These are phyloP conservation scores for Trypanosoma congolense DNA, from an alignment of 208 protist species.

Conservation along the genomic window DNA sequence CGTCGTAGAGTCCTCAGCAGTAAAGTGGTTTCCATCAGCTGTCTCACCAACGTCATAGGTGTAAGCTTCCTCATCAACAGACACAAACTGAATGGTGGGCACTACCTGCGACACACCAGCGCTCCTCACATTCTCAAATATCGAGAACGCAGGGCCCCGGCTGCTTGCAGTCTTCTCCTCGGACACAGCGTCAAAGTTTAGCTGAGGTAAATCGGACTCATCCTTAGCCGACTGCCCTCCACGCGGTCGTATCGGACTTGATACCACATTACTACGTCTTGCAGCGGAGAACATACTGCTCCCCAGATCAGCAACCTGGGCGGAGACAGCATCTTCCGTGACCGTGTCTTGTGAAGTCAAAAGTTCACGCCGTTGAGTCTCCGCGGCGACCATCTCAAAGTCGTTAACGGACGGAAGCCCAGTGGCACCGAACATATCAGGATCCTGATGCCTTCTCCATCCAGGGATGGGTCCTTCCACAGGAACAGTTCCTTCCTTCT, in stretches of 20 bases:
- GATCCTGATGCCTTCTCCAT: conserved; percentile 31
- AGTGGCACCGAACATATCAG: conserved; percentile 37
- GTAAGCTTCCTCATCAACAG: conserved; percentile 17
- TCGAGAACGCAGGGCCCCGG: not conserved
- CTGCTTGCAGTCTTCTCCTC: not conserved
- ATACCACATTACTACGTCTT: conserved; percentile 4
- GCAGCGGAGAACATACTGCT: conserved; percentile 13
- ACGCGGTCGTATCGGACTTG: no score
- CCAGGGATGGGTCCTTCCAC: conserved; percentile 12
- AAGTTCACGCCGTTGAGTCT: conserved; percentile 1
- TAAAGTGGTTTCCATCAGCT: not conserved
- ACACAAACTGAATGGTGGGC: conserved; percentile 3
- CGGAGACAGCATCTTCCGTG: no score
- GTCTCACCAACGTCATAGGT: not conserved
- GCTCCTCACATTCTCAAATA: no score
- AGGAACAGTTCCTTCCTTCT: no score
- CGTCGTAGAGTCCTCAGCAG: no score
- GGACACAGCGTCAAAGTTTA: not conserved
- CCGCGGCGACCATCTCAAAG: conserved; percentile 20
- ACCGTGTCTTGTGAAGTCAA: no score
- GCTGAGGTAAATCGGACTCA: not conserved
- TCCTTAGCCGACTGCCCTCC: no score
- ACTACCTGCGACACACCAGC: not conserved
- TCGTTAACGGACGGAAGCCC: conserved; percentile 60
- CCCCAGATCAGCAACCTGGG: conserved; percentile 1